Percentiles rank a stretch among this genome's conserved stretches.
Evolutionary conservation across 129 eudicot species (phyloP).

Genomic region (Cynara cardunculus): DNA sequence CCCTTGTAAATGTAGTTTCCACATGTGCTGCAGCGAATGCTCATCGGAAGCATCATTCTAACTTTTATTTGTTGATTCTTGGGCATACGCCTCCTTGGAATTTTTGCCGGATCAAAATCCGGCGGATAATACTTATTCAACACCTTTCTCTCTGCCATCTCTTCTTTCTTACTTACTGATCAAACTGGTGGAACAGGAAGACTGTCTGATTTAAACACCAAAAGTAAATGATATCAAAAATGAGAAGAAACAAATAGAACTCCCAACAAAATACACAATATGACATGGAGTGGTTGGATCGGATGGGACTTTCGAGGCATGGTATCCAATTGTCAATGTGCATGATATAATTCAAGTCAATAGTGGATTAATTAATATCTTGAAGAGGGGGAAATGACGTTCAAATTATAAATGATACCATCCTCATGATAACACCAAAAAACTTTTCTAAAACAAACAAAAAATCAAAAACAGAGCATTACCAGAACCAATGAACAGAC

Average conservation of each 20-base stretch:
- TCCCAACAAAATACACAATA: neutral
- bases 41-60: slow-evolving; percentile 94
- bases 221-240: neutral
- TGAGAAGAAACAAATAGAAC: neutral
- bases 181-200: neutral
- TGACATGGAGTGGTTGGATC: neutral
- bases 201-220: neutral
- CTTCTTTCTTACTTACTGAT: slow-evolving; percentile 13
- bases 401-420: too few species aligned
- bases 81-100: slow-evolving; percentile 64
- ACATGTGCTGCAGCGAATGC: slow-evolving; percentile 63
- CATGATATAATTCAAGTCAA: neutral
- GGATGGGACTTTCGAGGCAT: neutral
- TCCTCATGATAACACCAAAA: too few species aligned
- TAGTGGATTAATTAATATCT: too few species aligned
- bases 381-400: too few species aligned
- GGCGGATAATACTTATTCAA: slow-evolving; percentile 83
- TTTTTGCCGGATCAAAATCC: slow-evolving; percentile 81
- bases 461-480: too few species aligned
- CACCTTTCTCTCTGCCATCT: slow-evolving; percentile 81
- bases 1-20: slow-evolving; percentile 73
- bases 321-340: too few species aligned
- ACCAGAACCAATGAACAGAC: too few species aligned
- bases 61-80: slow-evolving; percentile 73
- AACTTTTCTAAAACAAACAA: too few species aligned